Base-by-base conservation (phyloP, 208 protist species). In the Trypanosoma rangeli region DNA sequence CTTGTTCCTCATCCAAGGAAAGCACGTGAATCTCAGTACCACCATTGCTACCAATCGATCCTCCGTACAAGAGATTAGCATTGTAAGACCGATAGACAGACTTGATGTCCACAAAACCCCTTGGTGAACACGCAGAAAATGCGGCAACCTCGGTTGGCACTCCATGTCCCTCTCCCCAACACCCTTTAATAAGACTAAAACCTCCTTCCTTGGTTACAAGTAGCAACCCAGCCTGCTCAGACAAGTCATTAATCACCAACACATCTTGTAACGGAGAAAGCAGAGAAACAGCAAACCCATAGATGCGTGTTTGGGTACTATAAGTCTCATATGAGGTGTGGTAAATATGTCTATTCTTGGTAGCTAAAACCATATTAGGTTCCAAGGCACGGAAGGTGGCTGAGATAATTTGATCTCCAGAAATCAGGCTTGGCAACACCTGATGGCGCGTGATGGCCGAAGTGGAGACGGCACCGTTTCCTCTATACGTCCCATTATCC, bases 271-370 rank as follows among this genome's bases (percentile, higher is more conserved):
- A 65, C 33, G 85, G 84, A 13, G 76, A 79, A 1, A 81, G 55
- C 24, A 93, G 74, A 60, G 73, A 78, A 72, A 89, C 76, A 9
- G 78, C 28, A 66, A 92, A 93, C 69, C 70, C 84, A 68, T 93
- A 74, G 53, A 89, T 65, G n/a, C 83, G 59, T 56, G 63, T 62
- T 74, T 89, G 88, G 3, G 72, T 50, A 61, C 75, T 84, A 78
- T 89, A 94, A 68, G 64, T 90, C 58, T 94, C 88, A 74, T 94
- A 96, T 24, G 84, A 91, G 22, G 92, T 64, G 70, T 85, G 85
- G 33, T 78, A 77, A 55, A 96, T 81, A 44, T 62, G 73, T 68
- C 93, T 86, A 50, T 85, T 84, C 54, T 79, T 84, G 12, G 84
- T 93, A 22, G 82, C 86, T 31, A 96, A 67, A 29, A 96, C 82